Percentiles rank a stretch among this genome's conserved stretches.
Evolutionary conservation across 805 yeast genomes (phyloP).

Genomic region (Metschnikowia koreensis): DNA sequence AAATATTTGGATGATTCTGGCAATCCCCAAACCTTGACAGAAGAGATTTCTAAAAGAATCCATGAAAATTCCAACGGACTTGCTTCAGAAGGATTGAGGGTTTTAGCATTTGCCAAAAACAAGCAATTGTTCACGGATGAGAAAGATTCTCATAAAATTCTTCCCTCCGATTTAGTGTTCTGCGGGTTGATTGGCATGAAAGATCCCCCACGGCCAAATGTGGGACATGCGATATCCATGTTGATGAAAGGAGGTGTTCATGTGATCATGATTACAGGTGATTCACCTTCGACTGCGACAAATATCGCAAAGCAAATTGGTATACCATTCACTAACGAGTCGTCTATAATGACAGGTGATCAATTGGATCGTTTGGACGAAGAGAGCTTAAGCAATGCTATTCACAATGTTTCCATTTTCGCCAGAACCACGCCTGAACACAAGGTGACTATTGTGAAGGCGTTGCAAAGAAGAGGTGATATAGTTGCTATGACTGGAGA

Average conservation of each 20-base stretch:
- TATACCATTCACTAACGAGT: slow-evolving; percentile 66
- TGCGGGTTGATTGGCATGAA: slow-evolving; percentile 93
- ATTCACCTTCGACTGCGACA: slow-evolving; percentile 80
- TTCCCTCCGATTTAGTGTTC: slow-evolving; percentile 63
- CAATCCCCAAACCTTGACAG: slow-evolving; percentile 55
- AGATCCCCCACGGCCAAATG: slow-evolving; percentile 95
- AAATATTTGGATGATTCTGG: slow-evolving; percentile 59
- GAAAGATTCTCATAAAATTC: slow-evolving; percentile 28
- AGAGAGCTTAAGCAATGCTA: slow-evolving; percentile 69
- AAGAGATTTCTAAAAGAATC: slow-evolving; percentile 47
- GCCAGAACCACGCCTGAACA: slow-evolving; percentile 97
- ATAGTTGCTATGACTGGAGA: slow-evolving; percentile 99
- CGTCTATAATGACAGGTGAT: slow-evolving; percentile 81
- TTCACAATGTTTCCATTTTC: slow-evolving; percentile 80
- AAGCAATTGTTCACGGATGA: slow-evolving; percentile 32
- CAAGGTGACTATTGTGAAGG: slow-evolving; percentile 84
- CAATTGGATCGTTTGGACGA: slow-evolving; percentile 73
- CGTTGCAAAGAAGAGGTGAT: slow-evolving; percentile 86
- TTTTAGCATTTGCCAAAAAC: slow-evolving; percentile 72
- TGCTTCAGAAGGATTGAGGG: slow-evolving; percentile 84
- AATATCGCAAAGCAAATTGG: slow-evolving; percentile 89
- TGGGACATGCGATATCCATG: slow-evolving; percentile 67
- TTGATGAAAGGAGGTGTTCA: slow-evolving; percentile 92
- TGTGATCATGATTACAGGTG: slow-evolving; percentile 98
- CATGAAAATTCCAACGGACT: slow-evolving; percentile 56